phyloP scores from a whole-genome alignment of 2,329 filamentous ascomycete species.

The Trichoderma oligosporum region DNA sequence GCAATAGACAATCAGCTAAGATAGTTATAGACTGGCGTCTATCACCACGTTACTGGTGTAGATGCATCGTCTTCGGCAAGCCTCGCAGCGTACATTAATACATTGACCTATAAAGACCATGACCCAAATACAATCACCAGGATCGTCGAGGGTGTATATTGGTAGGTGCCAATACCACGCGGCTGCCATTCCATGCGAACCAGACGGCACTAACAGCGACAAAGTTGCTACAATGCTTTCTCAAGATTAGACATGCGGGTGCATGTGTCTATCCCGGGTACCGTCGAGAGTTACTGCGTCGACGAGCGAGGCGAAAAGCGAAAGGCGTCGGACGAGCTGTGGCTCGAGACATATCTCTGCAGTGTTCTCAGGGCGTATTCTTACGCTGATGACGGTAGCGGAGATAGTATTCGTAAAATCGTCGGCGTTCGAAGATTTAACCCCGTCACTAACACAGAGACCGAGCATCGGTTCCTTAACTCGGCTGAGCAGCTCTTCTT shows the following conservation, averaged over 20 bases:
- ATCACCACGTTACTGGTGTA: slow-evolving; percentile 96
- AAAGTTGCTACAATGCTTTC: slow-evolving; percentile 94
- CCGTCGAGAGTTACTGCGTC: slow-evolving; percentile 94
- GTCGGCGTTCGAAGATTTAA: slow-evolving; percentile 97
- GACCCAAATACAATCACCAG: slow-evolving; percentile 70
- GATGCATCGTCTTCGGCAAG: slow-evolving; percentile 97
- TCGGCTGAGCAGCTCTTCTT: slow-evolving; percentile 95
- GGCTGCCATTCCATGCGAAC: not conserved
- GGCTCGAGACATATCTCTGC: slow-evolving; percentile 97
- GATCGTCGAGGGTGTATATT: slow-evolving; percentile 91
- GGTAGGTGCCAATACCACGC: slow-evolving; percentile 51
- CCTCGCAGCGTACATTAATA: slow-evolving; percentile 97
- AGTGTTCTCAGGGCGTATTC: slow-evolving; percentile 91
- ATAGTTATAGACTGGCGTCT: slow-evolving; percentile 69
- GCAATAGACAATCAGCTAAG: slow-evolving; percentile 9
- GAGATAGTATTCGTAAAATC: slow-evolving; percentile 92
- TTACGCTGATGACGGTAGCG: slow-evolving; percentile 92
- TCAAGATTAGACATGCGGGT: slow-evolving; percentile 97
- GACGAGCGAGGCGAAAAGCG: slow-evolving; percentile 95
- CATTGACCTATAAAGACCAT: slow-evolving; percentile 82
- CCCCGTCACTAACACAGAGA: slow-evolving; percentile 95
- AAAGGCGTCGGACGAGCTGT: slow-evolving; percentile 87
- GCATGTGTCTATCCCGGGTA: slow-evolving; percentile 93
- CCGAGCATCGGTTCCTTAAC: slow-evolving; percentile 91
- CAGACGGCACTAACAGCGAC: slow-evolving; percentile 20